Base-by-base conservation (phyloP, 1,284 basidiomycete genomes). In the Apiotrichum sp. region DNA sequence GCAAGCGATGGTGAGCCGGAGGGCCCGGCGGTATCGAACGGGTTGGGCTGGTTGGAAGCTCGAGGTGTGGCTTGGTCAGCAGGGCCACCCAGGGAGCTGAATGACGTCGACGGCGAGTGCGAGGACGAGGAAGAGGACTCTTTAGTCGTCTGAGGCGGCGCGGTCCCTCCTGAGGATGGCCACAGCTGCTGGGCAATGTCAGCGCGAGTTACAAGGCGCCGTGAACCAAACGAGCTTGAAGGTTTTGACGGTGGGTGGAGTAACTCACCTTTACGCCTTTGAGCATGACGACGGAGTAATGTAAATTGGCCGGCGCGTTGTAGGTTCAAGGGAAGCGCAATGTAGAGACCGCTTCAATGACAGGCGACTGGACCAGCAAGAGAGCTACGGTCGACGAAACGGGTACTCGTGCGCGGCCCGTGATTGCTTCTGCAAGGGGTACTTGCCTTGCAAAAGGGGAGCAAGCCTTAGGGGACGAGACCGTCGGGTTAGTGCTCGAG, bases 11-110 rank as follows among this genome's bases (percentile, higher is more conserved):
- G 54, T 39, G 65, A 60, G 14, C 67, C 40, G n/a, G 40, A 41
- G 11, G 40, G 10, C 10, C 10, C 40, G 6, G 40, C 45, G 62
- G 58, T 51, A 62, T 89, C 87, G 68, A 91, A 89, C 2, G 87
- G 88, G 71, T 89, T 88, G 59, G 71, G 73, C 58, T 80, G 78
- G 52, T 78, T 73, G 55, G 68, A 78, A 10, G 83, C 82, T 62
- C 82, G 81, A 40, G 88, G 87, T 2, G 88, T 91, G 47, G 86
- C 81, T 75, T 88, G 86, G 64, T 85, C 85, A 62, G 75, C 68
- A 29, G 84, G 76, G 41, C 81, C 78, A 33, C 66, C 68, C 16
- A 71, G 62, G 3, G 61, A 32, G 6, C 65, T 54, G 55, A 69
- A 71, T 0, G 71, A 72, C n/a, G 68, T 56, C 2, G 71, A 71